A percentile compares a stretch with the other conserved stretches of the same genome.
Conservation (phyloP, 805 yeast genomes). For the Kuraishia capsulata region DNA sequence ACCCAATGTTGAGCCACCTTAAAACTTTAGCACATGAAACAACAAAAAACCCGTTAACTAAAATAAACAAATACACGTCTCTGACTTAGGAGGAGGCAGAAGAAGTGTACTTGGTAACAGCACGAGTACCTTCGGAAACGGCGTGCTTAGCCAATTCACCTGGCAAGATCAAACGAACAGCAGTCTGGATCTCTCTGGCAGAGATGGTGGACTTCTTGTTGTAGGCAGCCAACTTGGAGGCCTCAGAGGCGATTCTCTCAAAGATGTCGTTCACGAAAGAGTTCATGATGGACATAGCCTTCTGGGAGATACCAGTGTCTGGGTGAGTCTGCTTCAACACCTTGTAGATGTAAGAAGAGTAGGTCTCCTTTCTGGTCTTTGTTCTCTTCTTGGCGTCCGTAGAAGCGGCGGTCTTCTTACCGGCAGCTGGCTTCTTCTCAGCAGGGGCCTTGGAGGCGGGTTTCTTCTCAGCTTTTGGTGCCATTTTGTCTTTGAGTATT, state of each 20-base stretch:
- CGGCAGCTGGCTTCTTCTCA: constrained; percentile 86
- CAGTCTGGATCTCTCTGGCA: constrained; percentile 92
- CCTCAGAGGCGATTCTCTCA: constrained; percentile 97
- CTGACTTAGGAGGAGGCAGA: constrained; percentile 26
- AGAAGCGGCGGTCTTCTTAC: constrained; percentile 81
- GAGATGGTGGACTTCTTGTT: constrained; percentile 97
- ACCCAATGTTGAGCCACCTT: background rate
- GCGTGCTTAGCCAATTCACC: constrained; percentile 99
- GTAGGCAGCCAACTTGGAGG: constrained; percentile 97
- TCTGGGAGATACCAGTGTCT: constrained; percentile 98
- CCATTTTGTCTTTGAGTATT: constrained; percentile 50
- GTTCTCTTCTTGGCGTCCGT: constrained; percentile 83
- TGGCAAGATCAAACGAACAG: constrained; percentile 94
- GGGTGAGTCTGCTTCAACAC: constrained; percentile 98
- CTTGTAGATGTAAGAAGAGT: constrained; percentile 96
- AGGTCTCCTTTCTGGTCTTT: constrained; percentile 96
- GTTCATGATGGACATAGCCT: constrained; percentile 98
- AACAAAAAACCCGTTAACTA: background rate
- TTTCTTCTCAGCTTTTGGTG: constrained; percentile 54
- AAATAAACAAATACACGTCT: background rate
- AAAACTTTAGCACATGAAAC: background rate
- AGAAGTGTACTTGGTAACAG: constrained; percentile 93
- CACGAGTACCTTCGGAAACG: constrained; percentile 97
- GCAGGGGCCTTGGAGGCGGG: constrained; percentile 97
- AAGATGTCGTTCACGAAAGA: constrained; percentile 96